phyloP scores from a whole-genome alignment of 768 basidiomycete genomes.

The Pluteus cervinus region DNA sequence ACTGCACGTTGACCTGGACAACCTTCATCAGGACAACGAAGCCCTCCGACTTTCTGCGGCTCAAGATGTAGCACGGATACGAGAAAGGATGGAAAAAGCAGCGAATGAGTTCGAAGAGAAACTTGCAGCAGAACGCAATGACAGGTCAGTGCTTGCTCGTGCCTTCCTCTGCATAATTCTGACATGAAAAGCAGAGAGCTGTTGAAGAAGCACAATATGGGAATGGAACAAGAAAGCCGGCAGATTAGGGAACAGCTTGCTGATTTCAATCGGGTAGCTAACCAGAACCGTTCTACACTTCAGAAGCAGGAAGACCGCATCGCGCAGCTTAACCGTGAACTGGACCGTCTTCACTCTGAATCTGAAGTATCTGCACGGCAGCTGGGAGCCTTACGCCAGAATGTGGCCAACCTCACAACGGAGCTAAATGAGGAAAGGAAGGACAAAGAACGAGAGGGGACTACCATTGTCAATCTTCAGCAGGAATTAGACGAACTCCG shows the following conservation, averaged over 20 bases:
- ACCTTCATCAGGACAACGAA: slow-evolving; percentile 57
- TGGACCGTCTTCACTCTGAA: slow-evolving; percentile 49
- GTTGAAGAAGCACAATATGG: slow-evolving; percentile 50
- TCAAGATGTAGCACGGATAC: slow-evolving; percentile 65
- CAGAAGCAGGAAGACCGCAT: slow-evolving; percentile 74
- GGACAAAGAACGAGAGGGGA: slow-evolving; percentile 38
- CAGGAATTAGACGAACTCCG: slow-evolving; percentile 85
- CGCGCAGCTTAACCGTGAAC: slow-evolving; percentile 43
- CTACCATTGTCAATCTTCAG: slow-evolving; percentile 57
- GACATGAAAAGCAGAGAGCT: slow-evolving; percentile 43
- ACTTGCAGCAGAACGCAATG: slow-evolving; percentile 59
- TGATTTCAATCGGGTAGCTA: slow-evolving; percentile 70
- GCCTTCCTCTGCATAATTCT: background rate
- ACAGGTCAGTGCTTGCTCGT: slow-evolving; percentile 35
- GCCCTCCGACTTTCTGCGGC: slow-evolving; percentile 63
- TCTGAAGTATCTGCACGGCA: slow-evolving; percentile 50
- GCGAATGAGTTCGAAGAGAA: slow-evolving; percentile 68
- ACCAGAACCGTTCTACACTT: slow-evolving; percentile 70
- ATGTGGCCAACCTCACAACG: slow-evolving; percentile 57
- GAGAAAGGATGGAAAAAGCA: slow-evolving; percentile 65
- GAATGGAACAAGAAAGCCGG: slow-evolving; percentile 62
- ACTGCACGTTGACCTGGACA: slow-evolving; percentile 52
- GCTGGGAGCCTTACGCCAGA: slow-evolving; percentile 61
- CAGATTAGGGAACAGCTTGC: slow-evolving; percentile 71
- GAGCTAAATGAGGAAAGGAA: slow-evolving; percentile 57